Percentiles rank a stretch among this genome's conserved stretches.
Conservation (phyloP, 1,284 basidiomycete species). For the Ustilago lituana region DNA sequence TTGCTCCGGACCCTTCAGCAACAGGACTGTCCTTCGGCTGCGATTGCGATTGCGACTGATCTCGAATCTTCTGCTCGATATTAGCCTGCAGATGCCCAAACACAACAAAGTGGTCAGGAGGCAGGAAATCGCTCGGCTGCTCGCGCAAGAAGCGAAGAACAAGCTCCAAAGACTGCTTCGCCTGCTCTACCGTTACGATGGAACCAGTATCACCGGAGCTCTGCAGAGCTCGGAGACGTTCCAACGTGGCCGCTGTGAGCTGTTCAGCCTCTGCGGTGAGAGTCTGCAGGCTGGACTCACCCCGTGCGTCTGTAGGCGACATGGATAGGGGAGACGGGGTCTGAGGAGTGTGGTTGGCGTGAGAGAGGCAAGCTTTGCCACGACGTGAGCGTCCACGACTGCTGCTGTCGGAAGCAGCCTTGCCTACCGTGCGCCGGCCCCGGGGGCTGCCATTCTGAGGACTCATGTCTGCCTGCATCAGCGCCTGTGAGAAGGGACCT, state of each 20-base stretch:
- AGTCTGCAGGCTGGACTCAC: neutral
- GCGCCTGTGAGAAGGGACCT: slow-evolving; percentile 2
- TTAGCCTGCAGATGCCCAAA: slow-evolving; percentile 42
- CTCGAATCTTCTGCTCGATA: slow-evolving; percentile 42
- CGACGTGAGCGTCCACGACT: slow-evolving; percentile 27
- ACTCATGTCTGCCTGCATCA: neutral
- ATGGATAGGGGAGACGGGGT: slow-evolving; percentile 36
- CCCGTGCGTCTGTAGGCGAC: slow-evolving; percentile 26
- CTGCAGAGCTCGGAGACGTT: slow-evolving; percentile 17
- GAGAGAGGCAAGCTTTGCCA: slow-evolving; percentile 25
- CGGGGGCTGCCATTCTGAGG: slow-evolving; percentile 14
- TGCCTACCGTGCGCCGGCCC: slow-evolving; percentile 7
- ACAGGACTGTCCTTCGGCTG: neutral
- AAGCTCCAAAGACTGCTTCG: slow-evolving; percentile 32
- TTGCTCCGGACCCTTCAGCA: neutral
- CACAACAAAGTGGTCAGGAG: slow-evolving; percentile 30
- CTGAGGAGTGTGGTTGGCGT: slow-evolving; percentile 33
- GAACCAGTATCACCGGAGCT: slow-evolving; percentile 15
- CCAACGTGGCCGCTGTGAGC: slow-evolving; percentile 20
- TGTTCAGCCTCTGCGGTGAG: slow-evolving; percentile 15
- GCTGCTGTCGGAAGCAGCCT: slow-evolving; percentile 6
- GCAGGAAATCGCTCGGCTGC: slow-evolving; percentile 41
- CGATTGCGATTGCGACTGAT: too few relatives aligned
- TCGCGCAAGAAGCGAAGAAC: slow-evolving; percentile 42
- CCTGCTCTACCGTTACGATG: slow-evolving; percentile 35